These are phyloP conservation scores for Pseudogymnoascus sp. DNA, from an alignment of 2,329 filamentous ascomycete genomes.

Conservation along the genomic window DNA sequence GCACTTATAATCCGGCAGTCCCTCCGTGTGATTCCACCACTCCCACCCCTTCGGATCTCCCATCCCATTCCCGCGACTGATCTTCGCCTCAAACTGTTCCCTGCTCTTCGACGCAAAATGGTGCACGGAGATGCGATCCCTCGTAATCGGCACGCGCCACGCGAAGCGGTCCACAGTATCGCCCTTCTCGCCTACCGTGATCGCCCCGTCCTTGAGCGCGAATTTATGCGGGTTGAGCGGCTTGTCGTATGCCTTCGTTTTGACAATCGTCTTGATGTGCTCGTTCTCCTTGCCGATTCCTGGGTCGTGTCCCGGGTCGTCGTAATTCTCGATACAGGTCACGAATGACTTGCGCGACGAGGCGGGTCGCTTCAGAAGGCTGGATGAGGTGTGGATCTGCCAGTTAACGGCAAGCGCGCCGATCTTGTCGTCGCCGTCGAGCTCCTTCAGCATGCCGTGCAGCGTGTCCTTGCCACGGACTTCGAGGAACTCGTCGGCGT, in stretches of 20 bases:
- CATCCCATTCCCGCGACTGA: conserved; percentile 24
- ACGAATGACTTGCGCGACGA: conserved; percentile 26
- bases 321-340: conserved; percentile 22
- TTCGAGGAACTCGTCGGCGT: conserved; percentile 29
- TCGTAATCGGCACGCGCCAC: conserved; percentile 25
- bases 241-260: conserved; percentile 19
- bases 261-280: conserved; percentile 30
- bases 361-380: conserved; percentile 21
- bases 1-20: conserved; percentile 20
- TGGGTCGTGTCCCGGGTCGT: conserved; percentile 14
- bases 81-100: conserved; percentile 28
- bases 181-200: conserved; percentile 25
- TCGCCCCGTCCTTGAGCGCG: conserved; percentile 13
- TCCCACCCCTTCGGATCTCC: conserved; percentile 18
- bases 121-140: conserved; percentile 27
- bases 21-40: conserved; percentile 24
- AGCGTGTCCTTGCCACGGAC: conserved; percentile 21
- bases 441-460: conserved; percentile 22
- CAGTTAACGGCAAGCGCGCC: conserved; percentile 30
- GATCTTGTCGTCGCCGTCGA: conserved; percentile 23
- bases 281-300: conserved; percentile 22
- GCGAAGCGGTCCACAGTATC: conserved; percentile 19
- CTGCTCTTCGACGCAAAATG: conserved; percentile 30
- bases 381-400: conserved; percentile 27
- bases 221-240: conserved; percentile 24